Percentiles rank a stretch among this genome's conserved stretches.
phyloP scores from a whole-genome alignment of 306 rosid species.

The Ochetophila trinervis region DNA sequence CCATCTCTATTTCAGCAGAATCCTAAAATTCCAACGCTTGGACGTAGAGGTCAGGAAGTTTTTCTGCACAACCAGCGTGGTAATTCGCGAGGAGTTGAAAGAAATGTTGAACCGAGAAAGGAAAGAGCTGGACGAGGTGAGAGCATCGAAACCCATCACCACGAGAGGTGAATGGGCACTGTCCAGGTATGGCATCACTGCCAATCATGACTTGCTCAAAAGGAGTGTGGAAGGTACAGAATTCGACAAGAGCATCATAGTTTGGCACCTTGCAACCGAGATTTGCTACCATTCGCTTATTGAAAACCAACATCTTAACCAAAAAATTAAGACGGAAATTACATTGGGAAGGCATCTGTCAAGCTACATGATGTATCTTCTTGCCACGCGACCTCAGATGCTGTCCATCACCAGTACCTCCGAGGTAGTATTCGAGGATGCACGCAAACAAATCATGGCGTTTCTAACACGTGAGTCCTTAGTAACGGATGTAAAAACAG shows the following conservation, averaged over 20 bases:
- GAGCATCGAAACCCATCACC: too few relatives aligned
- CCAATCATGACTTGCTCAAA: slow-evolving; percentile 40
- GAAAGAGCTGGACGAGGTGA: too few relatives aligned
- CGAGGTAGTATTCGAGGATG: too few relatives aligned
- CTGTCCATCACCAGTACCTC: background rate
- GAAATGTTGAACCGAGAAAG: background rate
- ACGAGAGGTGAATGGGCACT: slow-evolving; percentile 29
- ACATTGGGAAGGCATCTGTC: slow-evolving; percentile 42
- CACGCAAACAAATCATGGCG: too few relatives aligned
- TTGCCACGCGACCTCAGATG: slow-evolving; percentile 34
- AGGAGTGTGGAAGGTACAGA: slow-evolving; percentile 36
- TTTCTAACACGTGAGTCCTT: too few relatives aligned
- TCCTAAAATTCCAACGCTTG: slow-evolving; percentile 31
- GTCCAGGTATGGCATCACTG: slow-evolving; percentile 31
- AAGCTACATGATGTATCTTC: slow-evolving; percentile 67
- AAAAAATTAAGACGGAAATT: slow-evolving; percentile 23
- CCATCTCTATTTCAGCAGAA: slow-evolving; percentile 27
- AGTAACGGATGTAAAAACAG: too few relatives aligned
- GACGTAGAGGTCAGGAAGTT: slow-evolving; percentile 36
- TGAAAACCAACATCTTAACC: background rate
- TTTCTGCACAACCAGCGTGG: slow-evolving; percentile 20
- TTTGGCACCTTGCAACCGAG: slow-evolving; percentile 77
- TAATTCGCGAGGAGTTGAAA: slow-evolving; percentile 31
- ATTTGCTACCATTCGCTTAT: slow-evolving; percentile 38
- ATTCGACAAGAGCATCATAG: slow-evolving; percentile 56